These are phyloP conservation scores for Saccharum spontaneum DNA, from an alignment of 176 grass and related monocot species.

Conservation along the genomic window DNA sequence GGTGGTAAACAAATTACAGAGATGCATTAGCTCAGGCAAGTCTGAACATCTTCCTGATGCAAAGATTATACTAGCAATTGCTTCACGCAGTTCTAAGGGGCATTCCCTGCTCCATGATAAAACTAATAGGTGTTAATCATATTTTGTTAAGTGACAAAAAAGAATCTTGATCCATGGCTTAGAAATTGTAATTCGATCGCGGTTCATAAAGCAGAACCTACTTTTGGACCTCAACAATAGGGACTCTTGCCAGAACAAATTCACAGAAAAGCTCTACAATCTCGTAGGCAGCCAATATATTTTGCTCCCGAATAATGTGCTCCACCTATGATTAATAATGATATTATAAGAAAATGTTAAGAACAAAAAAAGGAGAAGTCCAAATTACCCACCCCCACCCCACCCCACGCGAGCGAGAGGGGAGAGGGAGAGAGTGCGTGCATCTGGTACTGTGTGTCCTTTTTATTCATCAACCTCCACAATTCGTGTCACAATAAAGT, in stretches of 20 bases:
- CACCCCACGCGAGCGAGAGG: too few species aligned
- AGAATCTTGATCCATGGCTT: not conserved
- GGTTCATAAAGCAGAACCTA: slow-evolving; percentile 43
- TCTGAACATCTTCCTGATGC: slow-evolving; percentile 97
- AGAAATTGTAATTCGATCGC: slow-evolving; percentile 13
- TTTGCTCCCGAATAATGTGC: slow-evolving; percentile 88
- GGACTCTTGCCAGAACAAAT: slow-evolving; percentile 90
- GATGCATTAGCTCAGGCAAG: slow-evolving; percentile 84
- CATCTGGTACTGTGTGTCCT: not conserved
- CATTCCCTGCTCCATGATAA: slow-evolving; percentile 72
- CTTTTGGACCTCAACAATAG: slow-evolving; percentile 89
- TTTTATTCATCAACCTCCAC: not conserved
- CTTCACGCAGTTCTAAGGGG: slow-evolving; percentile 83
- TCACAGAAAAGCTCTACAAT: slow-evolving; percentile 96
- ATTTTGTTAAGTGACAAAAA: slow-evolving; percentile 25
- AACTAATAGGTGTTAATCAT: slow-evolving; percentile 18
- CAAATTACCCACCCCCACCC: not conserved
- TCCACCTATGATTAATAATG: slow-evolving; percentile 67
- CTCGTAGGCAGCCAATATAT: slow-evolving; percentile 96
- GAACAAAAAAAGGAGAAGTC: not conserved
- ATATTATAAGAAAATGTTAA: slow-evolving; percentile 7
- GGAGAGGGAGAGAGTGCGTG: too few species aligned
- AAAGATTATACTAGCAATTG: slow-evolving; percentile 92
- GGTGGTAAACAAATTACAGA: slow-evolving; percentile 81
- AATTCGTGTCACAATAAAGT: not conserved